A percentile compares a stretch with the other conserved stretches of the same genome.
phyloP scores from a whole-genome alignment of 2,329 filamentous ascomycete genomes.

The Penicillium sp. region DNA sequence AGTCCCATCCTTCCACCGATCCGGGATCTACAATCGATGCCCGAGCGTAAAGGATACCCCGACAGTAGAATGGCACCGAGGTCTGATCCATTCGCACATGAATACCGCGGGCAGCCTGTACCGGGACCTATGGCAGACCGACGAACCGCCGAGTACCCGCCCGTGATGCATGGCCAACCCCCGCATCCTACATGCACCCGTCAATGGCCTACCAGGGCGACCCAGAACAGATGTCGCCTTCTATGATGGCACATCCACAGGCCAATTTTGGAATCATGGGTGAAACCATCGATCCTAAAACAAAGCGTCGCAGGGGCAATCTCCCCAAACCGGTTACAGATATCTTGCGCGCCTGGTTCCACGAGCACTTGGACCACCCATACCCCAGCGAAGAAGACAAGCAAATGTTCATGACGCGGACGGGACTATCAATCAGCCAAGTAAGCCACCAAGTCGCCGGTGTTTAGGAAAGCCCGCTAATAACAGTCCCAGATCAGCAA shows the following conservation, averaged over 20 bases:
- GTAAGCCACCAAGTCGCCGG: slow-evolving; percentile 24
- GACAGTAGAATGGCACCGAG: slow-evolving; percentile 25
- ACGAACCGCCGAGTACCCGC: slow-evolving; percentile 23
- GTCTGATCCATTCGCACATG: slow-evolving; percentile 27
- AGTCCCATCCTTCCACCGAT: slow-evolving; percentile 38
- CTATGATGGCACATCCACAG: slow-evolving; percentile 27
- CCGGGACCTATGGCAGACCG: slow-evolving; percentile 23
- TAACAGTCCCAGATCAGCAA: slow-evolving; percentile 45
- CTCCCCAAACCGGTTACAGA: slow-evolving; percentile 86
- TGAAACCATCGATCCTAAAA: slow-evolving; percentile 36
- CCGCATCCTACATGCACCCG: slow-evolving; percentile 25
- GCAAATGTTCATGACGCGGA: slow-evolving; percentile 69
- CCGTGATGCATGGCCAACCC: slow-evolving; percentile 26
- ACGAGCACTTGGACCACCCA: slow-evolving; percentile 69
- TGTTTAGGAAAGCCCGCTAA: slow-evolving; percentile 2
- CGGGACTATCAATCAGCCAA: slow-evolving; percentile 69
- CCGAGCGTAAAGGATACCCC: slow-evolving; percentile 27
- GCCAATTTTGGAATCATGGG: slow-evolving; percentile 39
- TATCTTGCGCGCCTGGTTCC: slow-evolving; percentile 73
- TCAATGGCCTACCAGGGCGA: slow-evolving; percentile 29
- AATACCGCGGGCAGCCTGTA: slow-evolving; percentile 22
- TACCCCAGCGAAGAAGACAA: slow-evolving; percentile 89
- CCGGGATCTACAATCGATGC: slow-evolving; percentile 33
- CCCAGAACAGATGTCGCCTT: slow-evolving; percentile 31
- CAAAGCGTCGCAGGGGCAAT: slow-evolving; percentile 66